Conservation (phyloP, 768 basidiomycete species). For the Pleurotus cornucopiae region DNA sequence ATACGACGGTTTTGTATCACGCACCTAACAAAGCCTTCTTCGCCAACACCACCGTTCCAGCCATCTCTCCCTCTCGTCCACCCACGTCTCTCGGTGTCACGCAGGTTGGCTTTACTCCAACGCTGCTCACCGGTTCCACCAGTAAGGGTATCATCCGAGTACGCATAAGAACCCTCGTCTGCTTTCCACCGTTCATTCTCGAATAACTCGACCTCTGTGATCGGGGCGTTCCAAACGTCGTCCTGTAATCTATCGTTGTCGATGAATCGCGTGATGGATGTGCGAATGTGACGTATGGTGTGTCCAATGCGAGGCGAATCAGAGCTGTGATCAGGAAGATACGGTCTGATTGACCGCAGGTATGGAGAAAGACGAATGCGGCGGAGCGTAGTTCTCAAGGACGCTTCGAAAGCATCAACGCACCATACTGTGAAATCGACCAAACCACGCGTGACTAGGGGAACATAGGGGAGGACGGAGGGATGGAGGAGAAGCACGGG, state of each 20-base stretch:
- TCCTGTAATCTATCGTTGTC: conserved; percentile 69
- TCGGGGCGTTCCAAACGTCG: conserved; percentile 57
- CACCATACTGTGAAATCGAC: background rate
- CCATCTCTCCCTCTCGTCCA: conserved; percentile 75
- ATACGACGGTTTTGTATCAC: conserved; percentile 16
- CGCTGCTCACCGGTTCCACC: conserved; percentile 5
- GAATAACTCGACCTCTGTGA: conserved; percentile 69
- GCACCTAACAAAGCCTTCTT: conserved; percentile 58
- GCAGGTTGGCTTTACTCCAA: conserved; percentile 43
- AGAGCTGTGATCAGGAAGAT: background rate
- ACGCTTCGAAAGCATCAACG: background rate
- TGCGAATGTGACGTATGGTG: conserved; percentile 10
- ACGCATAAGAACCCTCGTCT: background rate
- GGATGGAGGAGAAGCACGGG: conserved; percentile 58
- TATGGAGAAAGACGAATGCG: background rate
- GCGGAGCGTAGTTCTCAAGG: no score
- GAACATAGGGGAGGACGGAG: conserved; percentile 25
- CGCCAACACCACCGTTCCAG: conserved; percentile 50
- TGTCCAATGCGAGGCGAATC: background rate
- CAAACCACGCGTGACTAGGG: conserved; percentile 16
- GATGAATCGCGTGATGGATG: conserved; percentile 34
- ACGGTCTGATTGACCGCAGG: background rate
- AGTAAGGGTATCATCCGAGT: background rate
- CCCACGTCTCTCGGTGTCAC: conserved; percentile 44
- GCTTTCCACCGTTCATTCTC: conserved; percentile 68